Base-by-base conservation (phyloP, 192 early-diverging fungal genomes). In the Entophlyctis luteolus region DNA sequence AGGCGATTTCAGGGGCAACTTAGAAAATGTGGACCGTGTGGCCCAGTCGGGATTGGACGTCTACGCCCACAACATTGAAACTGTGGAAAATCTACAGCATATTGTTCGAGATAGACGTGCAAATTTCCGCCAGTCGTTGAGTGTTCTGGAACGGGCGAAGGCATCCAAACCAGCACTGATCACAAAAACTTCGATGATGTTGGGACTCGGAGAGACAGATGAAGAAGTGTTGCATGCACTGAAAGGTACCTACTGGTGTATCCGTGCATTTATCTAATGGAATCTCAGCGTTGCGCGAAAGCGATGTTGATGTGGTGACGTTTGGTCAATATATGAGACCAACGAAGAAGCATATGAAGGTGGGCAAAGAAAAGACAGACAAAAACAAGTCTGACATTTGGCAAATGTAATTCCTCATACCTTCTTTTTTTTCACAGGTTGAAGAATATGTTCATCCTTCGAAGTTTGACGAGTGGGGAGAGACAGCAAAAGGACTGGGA, bases 261-360 rank as follows among this genome's bases (percentile, higher is more conserved):
- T 53, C 29, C 6, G 12, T 49, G 36, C 10, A 55, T 37, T 39
- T 29, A 57, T 25, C 12, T 16, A n/a, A 25, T 42, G 48, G 48
- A 49, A 20, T 50, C 10, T 20, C 38, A 79, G 94, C 87, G 62
- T 72, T 96, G 58, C 79, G 94, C 49, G 80, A 85, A 23, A 80
- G 86, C 14, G 83, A 89, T 39, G 94, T 96, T 23, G 96, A 98
- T 70, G 91, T 93, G 42, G 84, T 98, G 20, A 98, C 96, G 8
- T 78, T 98, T 59, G 96, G 96, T n/a, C 96, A 98, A 77, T 98
- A 98, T 74, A 98, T 98, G 96, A 85, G 93, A 47, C 96, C 96
- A n/a, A 96, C 96, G 23, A 98, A 96, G 83, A 89, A 91, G 63
- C 94, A 98, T 75, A 94, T 98, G 93, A 95, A 95, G 82, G 83